phyloP scores from a whole-genome alignment of 108 stramenopile genomes.

The Hondaea fermentalgiana region DNA sequence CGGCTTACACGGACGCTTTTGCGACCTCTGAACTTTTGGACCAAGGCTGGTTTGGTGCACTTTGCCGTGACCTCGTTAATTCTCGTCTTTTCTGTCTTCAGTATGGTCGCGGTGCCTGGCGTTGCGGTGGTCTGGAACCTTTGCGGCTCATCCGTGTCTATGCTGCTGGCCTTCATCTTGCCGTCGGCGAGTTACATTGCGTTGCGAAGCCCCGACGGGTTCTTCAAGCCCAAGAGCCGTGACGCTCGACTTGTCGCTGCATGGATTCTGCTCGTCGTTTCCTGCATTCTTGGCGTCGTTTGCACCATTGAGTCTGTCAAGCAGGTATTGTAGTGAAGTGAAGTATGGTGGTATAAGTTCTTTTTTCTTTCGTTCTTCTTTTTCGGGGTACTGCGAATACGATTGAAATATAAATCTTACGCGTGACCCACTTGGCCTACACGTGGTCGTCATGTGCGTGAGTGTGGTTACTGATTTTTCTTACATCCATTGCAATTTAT shows the following conservation, averaged over 20 bases:
- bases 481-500: too few relatives aligned
- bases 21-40: background rate
- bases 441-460: too few relatives aligned
- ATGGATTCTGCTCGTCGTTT: background rate
- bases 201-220: background rate
- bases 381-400: too few relatives aligned
- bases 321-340: background rate
- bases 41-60: background rate
- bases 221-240: background rate
- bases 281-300: background rate
- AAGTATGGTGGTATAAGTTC: too few relatives aligned
- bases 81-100: background rate
- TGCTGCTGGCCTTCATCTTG: background rate
- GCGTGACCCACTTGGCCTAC: too few relatives aligned
- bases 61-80: background rate
- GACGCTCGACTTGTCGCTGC: background rate
- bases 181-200: background rate
- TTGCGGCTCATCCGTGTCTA: background rate
- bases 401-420: too few relatives aligned
- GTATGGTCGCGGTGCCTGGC: background rate
- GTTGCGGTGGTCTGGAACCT: background rate
- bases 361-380: too few relatives aligned
- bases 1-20: background rate
- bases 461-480: too few relatives aligned
- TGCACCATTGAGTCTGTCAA: conserved; percentile 6